Conservation (phyloP, 2,329 filamentous ascomycete genomes). For the Ciborinia camelliae region DNA sequence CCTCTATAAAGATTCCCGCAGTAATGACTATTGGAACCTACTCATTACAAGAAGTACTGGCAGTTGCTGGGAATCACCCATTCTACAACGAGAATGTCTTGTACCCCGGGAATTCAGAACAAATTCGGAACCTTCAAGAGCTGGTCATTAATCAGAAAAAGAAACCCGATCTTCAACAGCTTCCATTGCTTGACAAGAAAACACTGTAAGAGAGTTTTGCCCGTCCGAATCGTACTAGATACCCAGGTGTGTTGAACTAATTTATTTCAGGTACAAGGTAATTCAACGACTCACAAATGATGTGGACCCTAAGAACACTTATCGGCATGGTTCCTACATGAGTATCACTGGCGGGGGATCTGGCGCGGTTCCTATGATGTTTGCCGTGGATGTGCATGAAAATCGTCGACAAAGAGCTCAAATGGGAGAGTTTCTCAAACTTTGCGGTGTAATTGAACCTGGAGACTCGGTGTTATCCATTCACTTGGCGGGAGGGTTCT, state of each 20-base stretch:
- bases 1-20: no score
- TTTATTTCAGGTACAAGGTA: not conserved
- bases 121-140: not conserved
- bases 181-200: conserved; percentile 4
- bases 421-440: not conserved
- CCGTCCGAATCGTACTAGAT: not conserved
- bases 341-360: conserved; percentile 7
- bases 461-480: not conserved
- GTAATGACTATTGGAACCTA: not conserved
- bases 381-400: conserved; percentile 4
- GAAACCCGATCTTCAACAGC: not conserved
- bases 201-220: not conserved
- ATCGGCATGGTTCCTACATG: not conserved
- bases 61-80: not conserved
- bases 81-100: not conserved
- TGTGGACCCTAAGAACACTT: not conserved
- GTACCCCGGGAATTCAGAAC: not conserved
- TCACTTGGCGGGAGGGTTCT: conserved; percentile 6
- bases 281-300: conserved; percentile 8
- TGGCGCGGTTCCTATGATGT: conserved; percentile 5
- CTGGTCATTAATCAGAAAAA: not conserved
- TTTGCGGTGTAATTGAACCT: not conserved
- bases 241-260: not conserved
- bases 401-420: conserved; percentile 11
- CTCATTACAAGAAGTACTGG: not conserved